Conservation (phyloP, 352 stramenopile species). For the Phytophthora litchii region DNA sequence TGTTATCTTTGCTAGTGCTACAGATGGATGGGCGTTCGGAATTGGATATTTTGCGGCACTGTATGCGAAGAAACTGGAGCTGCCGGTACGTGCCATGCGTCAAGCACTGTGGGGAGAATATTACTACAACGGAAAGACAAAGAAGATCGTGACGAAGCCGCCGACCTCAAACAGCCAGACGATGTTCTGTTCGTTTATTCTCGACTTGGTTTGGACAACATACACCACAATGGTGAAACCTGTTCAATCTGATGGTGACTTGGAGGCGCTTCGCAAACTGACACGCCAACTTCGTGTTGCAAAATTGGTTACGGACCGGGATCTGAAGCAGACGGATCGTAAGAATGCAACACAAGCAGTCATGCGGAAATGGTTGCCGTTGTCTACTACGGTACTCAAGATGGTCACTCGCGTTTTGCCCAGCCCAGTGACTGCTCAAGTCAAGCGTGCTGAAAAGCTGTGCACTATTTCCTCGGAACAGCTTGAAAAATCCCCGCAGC, state of each 20-base stretch:
- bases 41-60: conserved; percentile 81
- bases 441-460: conserved; percentile 70
- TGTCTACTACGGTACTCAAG: conserved; percentile 85
- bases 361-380: conserved; percentile 91
- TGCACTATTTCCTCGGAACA: conserved; percentile 50
- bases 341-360: conserved; percentile 66
- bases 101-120: conserved; percentile 93
- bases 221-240: conserved; percentile 74
- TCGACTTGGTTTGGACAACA: conserved; percentile 90
- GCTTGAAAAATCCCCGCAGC: conserved; percentile 35
- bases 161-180: conserved; percentile 71
- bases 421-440: conserved; percentile 75
- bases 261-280: conserved; percentile 64
- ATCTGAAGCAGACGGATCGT: conserved; percentile 75
- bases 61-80: conserved; percentile 75
- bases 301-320: conserved; percentile 70
- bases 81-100: conserved; percentile 66
- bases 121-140: conserved; percentile 91
- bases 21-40: conserved; percentile 93
- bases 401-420: conserved; percentile 91
- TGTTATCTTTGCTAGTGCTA: conserved; percentile 93
- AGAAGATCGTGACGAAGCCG: conserved; percentile 89
- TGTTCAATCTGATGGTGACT: conserved; percentile 50
- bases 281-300: conserved; percentile 70
- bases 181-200: conserved; percentile 94